phyloP scores from a whole-genome alignment of 176 grass and related monocot genomes.

The Oryza nivara region DNA sequence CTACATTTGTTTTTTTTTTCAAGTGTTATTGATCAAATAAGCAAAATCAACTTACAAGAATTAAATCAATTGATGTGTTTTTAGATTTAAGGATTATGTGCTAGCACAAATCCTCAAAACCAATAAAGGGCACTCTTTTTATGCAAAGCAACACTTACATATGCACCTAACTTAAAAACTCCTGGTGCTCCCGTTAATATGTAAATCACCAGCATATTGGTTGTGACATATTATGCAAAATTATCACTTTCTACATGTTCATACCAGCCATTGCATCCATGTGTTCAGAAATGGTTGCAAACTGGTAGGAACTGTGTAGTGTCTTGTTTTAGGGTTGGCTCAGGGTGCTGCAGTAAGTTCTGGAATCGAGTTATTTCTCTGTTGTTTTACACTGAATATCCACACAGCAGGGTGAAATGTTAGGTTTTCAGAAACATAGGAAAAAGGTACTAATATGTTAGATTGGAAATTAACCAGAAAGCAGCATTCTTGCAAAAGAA shows the following conservation, averaged over 20 bases:
- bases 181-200: background rate
- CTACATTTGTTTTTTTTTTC: background rate
- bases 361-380: too few species aligned
- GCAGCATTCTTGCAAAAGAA: too few species aligned
- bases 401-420: too few species aligned
- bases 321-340: too few species aligned
- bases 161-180: background rate
- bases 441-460: too few species aligned
- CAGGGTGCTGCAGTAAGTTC: too few species aligned
- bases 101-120: background rate
- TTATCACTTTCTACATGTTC: conserved; percentile 22
- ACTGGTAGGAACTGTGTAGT: too few species aligned
- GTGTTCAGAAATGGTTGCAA: too few species aligned
- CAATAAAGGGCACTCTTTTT: background rate
- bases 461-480: too few species aligned
- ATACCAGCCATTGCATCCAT: too few species aligned
- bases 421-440: too few species aligned
- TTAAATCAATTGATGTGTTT: background rate
- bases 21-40: background rate
- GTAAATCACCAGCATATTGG: conserved; percentile 25
- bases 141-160: background rate
- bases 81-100: background rate
- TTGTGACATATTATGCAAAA: background rate
- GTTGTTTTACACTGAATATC: too few species aligned
- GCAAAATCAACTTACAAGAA: conserved; percentile 13